phyloP scores from a whole-genome alignment of 176 grass and related monocot genomes.

The Oryza coarctata region DNA sequence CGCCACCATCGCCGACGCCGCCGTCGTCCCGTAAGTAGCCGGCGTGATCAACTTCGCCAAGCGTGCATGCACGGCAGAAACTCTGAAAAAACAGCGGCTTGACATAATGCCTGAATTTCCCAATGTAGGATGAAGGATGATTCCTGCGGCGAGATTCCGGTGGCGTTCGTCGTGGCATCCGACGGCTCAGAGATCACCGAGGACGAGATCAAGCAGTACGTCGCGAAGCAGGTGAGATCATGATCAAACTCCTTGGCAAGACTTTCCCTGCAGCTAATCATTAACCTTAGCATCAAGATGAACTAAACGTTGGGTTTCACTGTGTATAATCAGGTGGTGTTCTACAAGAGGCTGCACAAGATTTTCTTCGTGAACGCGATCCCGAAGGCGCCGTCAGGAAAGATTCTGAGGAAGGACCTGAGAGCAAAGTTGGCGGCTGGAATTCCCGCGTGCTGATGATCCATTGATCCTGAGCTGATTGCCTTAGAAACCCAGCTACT shows the following conservation, averaged over 20 bases:
- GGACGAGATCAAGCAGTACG: constrained; percentile 85
- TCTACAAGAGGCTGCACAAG: constrained; percentile 81
- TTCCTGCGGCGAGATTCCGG: constrained; percentile 68
- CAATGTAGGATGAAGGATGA: constrained; percentile 68
- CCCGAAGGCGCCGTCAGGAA: constrained; percentile 81
- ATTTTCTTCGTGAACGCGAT: constrained; percentile 68
- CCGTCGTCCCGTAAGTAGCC: constrained; percentile 64
- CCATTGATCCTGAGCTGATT: background rate
- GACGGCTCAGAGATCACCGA: constrained; percentile 47
- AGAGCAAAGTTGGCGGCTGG: constrained; percentile 56
- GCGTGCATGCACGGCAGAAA: background rate
- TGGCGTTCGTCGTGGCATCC: constrained; percentile 63
- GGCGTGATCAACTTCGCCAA: background rate
- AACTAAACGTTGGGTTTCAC: background rate
- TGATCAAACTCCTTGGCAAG: background rate
- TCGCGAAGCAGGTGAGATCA: constrained; percentile 57
- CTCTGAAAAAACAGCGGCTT: constrained; percentile 6
- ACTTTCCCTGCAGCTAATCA: background rate
- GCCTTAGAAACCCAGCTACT: background rate
- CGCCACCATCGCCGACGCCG: constrained; percentile 59
- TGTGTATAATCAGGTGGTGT: constrained; percentile 55
- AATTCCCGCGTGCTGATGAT: constrained; percentile 12
- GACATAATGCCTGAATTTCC: background rate
- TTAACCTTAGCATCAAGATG: background rate
- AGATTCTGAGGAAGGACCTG: constrained; percentile 89